phyloP scores from a whole-genome alignment of 2,329 filamentous ascomycete genomes.

The Chaetothyriales sp. region DNA sequence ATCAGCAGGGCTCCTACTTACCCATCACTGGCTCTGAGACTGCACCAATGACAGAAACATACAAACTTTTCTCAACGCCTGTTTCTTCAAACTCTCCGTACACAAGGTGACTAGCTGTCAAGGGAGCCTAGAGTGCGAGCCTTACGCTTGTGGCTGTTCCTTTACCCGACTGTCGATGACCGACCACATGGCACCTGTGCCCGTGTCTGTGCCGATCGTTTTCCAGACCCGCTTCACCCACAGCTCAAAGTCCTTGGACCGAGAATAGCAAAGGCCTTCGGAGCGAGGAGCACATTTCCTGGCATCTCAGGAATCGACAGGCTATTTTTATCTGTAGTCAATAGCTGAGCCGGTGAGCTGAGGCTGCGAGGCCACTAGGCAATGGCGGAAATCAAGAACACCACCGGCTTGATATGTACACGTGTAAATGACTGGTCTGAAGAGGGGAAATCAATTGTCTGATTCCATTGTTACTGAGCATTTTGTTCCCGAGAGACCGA shows the following conservation, averaged over 20 bases:
- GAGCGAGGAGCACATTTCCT: too few relatives aligned
- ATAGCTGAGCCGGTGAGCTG: neutral
- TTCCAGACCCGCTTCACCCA: too few relatives aligned
- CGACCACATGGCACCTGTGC: neutral
- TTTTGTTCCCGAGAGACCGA: too few relatives aligned
- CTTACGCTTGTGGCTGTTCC: too few relatives aligned
- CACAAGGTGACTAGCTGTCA: neutral
- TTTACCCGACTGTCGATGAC: too few relatives aligned
- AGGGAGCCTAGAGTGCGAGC: too few relatives aligned
- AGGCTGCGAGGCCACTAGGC: neutral
- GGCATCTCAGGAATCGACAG: neutral
- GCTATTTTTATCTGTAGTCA: neutral
- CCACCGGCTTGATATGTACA: neutral
- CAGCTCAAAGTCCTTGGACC: too few relatives aligned
- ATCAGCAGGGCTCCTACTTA: neutral
- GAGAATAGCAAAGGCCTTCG: neutral
- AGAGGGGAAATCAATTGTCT: too few relatives aligned
- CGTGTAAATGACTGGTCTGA: neutral
- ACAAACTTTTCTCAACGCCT: neutral
- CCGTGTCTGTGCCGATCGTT: too few relatives aligned
- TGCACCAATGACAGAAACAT: neutral
- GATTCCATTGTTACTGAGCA: too few relatives aligned
- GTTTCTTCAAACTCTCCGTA: neutral
- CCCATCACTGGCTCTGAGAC: neutral
- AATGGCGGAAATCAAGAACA: neutral